phyloP scores from a whole-genome alignment of 768 basidiomycete species.

The Panaeolus cyanescens region DNA sequence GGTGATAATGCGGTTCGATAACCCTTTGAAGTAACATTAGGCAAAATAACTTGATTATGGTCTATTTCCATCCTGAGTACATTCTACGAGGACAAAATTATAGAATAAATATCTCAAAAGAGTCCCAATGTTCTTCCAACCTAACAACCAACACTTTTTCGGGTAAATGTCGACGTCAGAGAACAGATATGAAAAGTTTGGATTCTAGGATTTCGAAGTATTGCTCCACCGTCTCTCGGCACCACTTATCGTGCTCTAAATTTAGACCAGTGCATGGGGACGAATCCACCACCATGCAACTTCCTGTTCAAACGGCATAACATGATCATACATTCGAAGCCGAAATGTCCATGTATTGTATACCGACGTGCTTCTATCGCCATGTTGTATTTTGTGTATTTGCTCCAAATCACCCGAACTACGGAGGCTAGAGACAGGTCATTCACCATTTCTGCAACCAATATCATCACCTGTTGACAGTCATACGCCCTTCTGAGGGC shows the following conservation, averaged over 20 bases:
- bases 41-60: too few species aligned
- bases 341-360: background rate
- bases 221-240: background rate
- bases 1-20: too few species aligned
- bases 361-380: background rate
- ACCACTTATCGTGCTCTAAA: background rate
- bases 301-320: background rate
- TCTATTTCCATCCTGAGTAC: too few species aligned
- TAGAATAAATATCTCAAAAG: too few species aligned
- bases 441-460: background rate
- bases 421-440: background rate
- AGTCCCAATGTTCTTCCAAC: too few species aligned
- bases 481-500: too few species aligned
- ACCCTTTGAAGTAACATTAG: too few species aligned
- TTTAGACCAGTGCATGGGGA: background rate
- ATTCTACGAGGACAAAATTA: too few species aligned
- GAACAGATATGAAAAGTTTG: too few species aligned
- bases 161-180: too few species aligned
- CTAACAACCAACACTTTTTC: too few species aligned
- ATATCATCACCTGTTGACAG: background rate
- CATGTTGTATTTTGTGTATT: background rate
- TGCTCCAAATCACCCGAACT: background rate
- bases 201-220: too few species aligned
- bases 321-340: background rate
- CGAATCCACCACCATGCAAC: background rate